These are phyloP conservation scores for Claviceps arundinis DNA, from an alignment of 2,329 filamentous ascomycete species.

Conservation along the genomic window DNA sequence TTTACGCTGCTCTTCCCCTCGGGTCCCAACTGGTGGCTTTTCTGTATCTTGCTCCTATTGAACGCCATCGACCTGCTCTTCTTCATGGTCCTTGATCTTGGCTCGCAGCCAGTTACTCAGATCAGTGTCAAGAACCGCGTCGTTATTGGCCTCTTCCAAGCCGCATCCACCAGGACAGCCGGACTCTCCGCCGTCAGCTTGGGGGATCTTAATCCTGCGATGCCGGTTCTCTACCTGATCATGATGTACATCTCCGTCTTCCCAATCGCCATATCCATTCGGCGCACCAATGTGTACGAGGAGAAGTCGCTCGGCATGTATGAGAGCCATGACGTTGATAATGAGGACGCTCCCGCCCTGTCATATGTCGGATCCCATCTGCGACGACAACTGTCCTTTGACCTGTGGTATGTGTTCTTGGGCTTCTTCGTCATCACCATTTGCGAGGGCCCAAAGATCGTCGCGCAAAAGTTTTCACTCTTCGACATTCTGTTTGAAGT, in stretches of 20 bases:
- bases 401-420: constrained; percentile 92
- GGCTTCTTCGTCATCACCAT: constrained; percentile 90
- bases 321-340: constrained; percentile 32
- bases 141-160: constrained; percentile 81
- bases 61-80: constrained; percentile 81
- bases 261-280: constrained; percentile 89
- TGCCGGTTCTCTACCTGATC: constrained; percentile 86
- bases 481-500: constrained; percentile 72
- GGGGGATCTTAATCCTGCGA: constrained; percentile 67
- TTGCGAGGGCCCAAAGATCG: constrained; percentile 62
- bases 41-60: constrained; percentile 67
- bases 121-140: constrained; percentile 64
- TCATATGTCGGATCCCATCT: constrained; percentile 88
- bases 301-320: constrained; percentile 75
- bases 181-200: constrained; percentile 78
- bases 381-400: constrained; percentile 86
- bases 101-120: constrained; percentile 52
- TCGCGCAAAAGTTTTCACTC: constrained; percentile 49
- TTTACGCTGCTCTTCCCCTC: constrained; percentile 91
- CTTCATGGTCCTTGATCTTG: constrained; percentile 82
- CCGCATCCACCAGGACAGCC: constrained; percentile 76
- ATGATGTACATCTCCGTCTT: constrained; percentile 99
- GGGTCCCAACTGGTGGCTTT: constrained; percentile 89
- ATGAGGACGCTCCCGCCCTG: constrained; percentile 45
- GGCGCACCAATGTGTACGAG: constrained; percentile 91